Conservation (phyloP, 345 rosid species). For the Boechera stricta region DNA sequence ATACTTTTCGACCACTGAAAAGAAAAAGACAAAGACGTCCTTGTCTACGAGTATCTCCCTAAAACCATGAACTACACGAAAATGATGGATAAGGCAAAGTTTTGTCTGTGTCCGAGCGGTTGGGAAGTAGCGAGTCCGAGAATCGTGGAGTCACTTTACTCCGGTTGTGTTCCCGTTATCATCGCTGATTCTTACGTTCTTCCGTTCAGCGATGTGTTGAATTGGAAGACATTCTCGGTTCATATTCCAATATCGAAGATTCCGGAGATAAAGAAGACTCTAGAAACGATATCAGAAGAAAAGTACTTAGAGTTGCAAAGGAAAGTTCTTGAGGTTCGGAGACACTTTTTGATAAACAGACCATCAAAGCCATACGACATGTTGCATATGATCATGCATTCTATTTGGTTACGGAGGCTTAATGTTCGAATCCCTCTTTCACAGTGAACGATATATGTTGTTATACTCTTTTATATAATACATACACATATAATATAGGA, state of each 20-base stretch:
- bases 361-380: constrained; percentile 69
- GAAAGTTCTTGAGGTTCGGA: constrained; percentile 52
- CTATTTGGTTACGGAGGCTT: constrained; percentile 72
- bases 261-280: constrained; percentile 54
- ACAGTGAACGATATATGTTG: constrained; percentile 11
- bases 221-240: constrained; percentile 60
- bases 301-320: constrained; percentile 51
- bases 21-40: constrained; percentile 60
- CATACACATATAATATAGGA: constrained; percentile 13
- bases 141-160: constrained; percentile 53
- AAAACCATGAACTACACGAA: constrained; percentile 47
- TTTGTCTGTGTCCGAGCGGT: constrained; percentile 71
- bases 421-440: constrained; percentile 49
- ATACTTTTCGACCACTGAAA: constrained; percentile 65
- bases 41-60: constrained; percentile 57
- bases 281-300: constrained; percentile 42
- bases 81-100: constrained; percentile 56
- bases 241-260: constrained; percentile 50
- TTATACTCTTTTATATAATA: constrained; percentile 7
- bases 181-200: constrained; percentile 54
- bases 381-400: constrained; percentile 70
- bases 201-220: constrained; percentile 68
- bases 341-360: constrained; percentile 60
- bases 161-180: constrained; percentile 67
- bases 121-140: constrained; percentile 78